Percentiles rank a stretch among this genome's conserved stretches.
Conservation (phyloP, 192 early-diverging fungal genomes). For the Pilaira anomala region DNA sequence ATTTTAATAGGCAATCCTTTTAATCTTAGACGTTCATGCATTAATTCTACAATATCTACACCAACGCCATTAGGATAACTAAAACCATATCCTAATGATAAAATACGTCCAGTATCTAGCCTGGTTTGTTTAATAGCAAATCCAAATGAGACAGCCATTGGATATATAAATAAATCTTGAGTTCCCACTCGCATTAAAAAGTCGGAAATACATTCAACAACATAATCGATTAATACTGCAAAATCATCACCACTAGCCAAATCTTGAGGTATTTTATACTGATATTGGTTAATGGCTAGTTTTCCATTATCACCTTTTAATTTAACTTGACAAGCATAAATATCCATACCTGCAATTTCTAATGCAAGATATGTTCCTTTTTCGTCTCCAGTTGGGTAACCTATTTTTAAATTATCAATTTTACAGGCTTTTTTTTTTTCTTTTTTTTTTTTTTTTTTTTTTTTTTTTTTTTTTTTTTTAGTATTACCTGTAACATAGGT, state of each 20-base stretch:
- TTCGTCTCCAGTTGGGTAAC: constrained; percentile 81
- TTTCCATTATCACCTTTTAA: constrained; percentile 71
- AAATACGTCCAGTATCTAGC: constrained; percentile 56
- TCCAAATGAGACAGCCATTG: constrained; percentile 86
- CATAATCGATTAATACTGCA: constrained; percentile 73
- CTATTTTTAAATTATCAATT: constrained; percentile 5
- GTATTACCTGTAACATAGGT: constrained; percentile 67
- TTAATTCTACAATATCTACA: constrained; percentile 77
- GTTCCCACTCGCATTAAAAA: constrained; percentile 47
- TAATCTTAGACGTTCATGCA: constrained; percentile 69
- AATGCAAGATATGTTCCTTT: constrained; percentile 83
- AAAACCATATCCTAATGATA: constrained; percentile 81
- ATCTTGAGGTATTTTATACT: constrained; percentile 66
- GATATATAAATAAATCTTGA: constrained; percentile 38
- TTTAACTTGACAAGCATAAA: constrained; percentile 82
- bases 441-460: background rate
- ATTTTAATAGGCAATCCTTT: constrained; percentile 68
- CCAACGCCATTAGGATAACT: constrained; percentile 70
- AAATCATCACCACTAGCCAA: constrained; percentile 53
- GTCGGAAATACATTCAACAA: constrained; percentile 56
- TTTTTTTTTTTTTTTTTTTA: constrained; percentile 1
- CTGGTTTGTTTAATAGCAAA: constrained; percentile 82
- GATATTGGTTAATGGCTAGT: constrained; percentile 74
- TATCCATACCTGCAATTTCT: constrained; percentile 91
- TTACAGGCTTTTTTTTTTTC: background rate